Conservation (phyloP, 129 eudicot genomes). For the Arctium lappa region DNA sequence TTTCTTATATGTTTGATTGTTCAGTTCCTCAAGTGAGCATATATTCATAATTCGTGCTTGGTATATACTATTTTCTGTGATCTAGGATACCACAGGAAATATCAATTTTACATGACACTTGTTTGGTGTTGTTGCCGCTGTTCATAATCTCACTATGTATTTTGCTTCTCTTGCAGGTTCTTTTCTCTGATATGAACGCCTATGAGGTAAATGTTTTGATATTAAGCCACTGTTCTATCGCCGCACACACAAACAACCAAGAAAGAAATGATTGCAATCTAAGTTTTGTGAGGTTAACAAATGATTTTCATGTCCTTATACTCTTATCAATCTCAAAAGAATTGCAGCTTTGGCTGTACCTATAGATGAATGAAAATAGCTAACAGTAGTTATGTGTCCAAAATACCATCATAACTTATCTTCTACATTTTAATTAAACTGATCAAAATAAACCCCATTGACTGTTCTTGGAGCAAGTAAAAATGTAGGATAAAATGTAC, state of each 20-base stretch:
- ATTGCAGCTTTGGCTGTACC: neutral
- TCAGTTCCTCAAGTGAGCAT: slow-evolving; percentile 1
- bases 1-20: neutral
- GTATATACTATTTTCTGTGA: neutral
- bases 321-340: neutral
- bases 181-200: slow-evolving; percentile 87
- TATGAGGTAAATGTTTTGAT: slow-evolving; percentile 53
- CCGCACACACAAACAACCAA: no score
- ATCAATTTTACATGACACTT: neutral
- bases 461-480: neutral
- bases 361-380: neutral
- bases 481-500: no score
- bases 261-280: neutral
- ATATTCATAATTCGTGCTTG: neutral
- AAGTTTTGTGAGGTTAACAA: neutral
- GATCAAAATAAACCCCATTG: neutral
- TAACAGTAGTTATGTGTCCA: neutral
- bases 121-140: neutral
- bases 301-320: neutral
- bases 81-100: neutral
- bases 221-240: neutral
- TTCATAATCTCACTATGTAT: neutral
- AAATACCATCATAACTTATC: neutral
- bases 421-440: neutral
- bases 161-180: slow-evolving; percentile 57